Conservation (phyloP, 495 filamentous ascomycete species). For the Annulohypoxylon maeteangense region DNA sequence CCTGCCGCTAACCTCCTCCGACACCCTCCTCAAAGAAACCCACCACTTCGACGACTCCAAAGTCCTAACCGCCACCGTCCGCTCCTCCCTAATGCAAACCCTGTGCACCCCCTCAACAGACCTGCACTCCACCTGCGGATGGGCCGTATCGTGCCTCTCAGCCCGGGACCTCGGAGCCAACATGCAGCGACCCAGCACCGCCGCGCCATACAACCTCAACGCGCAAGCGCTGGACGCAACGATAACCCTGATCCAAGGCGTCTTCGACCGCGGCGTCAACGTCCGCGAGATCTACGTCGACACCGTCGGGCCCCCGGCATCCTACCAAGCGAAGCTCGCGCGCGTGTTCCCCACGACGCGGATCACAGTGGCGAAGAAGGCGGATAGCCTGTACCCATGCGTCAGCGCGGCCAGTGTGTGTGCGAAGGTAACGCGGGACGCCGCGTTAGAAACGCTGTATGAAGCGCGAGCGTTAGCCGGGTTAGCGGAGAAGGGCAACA, state of each 20-base stretch:
- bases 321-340: conserved; percentile 87
- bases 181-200: conserved; percentile 74
- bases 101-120: conserved; percentile 74
- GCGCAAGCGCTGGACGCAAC: conserved; percentile 98
- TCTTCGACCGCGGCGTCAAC: conserved; percentile 79
- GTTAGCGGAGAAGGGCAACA: conserved; percentile 30
- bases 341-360: conserved; percentile 80
- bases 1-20: conserved; percentile 73
- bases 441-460: conserved; percentile 81
- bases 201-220: conserved; percentile 85
- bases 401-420: conserved; percentile 94
- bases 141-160: conserved; percentile 82
- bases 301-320: conserved; percentile 83
- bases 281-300: conserved; percentile 93
- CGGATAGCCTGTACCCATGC: conserved; percentile 91
- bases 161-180: conserved; percentile 83
- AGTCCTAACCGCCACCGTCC: conserved; percentile 77
- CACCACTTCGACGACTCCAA: conserved; percentile 95
- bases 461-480: conserved; percentile 51
- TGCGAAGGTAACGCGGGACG: conserved; percentile 95
- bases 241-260: conserved; percentile 79
- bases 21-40: conserved; percentile 74
- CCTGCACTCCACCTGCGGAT: conserved; percentile 77
- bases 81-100: conserved; percentile 77
- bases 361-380: conserved; percentile 95